Evolutionary conservation across 2,329 filamentous ascomycete genomes (phyloP).

Genomic region (Talaromyces sp.): DNA sequence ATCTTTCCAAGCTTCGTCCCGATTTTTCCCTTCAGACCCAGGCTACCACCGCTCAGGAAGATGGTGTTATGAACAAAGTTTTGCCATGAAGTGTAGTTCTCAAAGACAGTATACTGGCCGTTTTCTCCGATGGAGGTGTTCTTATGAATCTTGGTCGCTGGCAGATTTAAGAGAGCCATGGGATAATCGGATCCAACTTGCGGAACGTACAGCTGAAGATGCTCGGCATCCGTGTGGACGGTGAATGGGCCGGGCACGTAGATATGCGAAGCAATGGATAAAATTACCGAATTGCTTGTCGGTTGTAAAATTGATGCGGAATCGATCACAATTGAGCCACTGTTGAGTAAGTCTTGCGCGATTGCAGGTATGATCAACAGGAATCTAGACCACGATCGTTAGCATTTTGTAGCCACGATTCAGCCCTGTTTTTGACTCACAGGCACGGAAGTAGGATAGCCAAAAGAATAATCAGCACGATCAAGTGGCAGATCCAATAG

Average conservation of each 20-base stretch:
- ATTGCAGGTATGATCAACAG: slow-evolving; percentile 40
- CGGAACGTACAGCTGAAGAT: slow-evolving; percentile 34
- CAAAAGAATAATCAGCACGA: slow-evolving; percentile 35
- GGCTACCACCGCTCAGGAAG: slow-evolving; percentile 25
- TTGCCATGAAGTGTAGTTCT: slow-evolving; percentile 28
- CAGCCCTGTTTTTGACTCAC: slow-evolving; percentile 25
- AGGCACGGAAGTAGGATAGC: slow-evolving; percentile 40
- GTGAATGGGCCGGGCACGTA: slow-evolving; percentile 35
- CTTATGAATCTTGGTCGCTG: slow-evolving; percentile 29
- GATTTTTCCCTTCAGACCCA: slow-evolving; percentile 30
- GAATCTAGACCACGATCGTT: slow-evolving; percentile 31
- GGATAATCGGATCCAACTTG: slow-evolving; percentile 26
- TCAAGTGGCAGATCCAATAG: slow-evolving; percentile 38
- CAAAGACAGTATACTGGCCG: slow-evolving; percentile 25
- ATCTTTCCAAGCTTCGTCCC: slow-evolving; percentile 31
- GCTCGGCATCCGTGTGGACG: slow-evolving; percentile 36
- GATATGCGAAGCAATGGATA: slow-evolving; percentile 36
- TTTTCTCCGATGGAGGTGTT: slow-evolving; percentile 32
- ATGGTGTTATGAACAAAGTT: slow-evolving; percentile 34
- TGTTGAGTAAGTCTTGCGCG: slow-evolving; percentile 38
- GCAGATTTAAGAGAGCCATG: slow-evolving; percentile 28
- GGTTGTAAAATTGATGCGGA: slow-evolving; percentile 35
- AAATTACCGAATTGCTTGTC: slow-evolving; percentile 29
- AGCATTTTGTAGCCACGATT: not conserved
- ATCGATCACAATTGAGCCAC: slow-evolving; percentile 36